Base-by-base conservation (phyloP, 2,329 filamentous ascomycete genomes). In the Chaetothyriales sp. region DNA sequence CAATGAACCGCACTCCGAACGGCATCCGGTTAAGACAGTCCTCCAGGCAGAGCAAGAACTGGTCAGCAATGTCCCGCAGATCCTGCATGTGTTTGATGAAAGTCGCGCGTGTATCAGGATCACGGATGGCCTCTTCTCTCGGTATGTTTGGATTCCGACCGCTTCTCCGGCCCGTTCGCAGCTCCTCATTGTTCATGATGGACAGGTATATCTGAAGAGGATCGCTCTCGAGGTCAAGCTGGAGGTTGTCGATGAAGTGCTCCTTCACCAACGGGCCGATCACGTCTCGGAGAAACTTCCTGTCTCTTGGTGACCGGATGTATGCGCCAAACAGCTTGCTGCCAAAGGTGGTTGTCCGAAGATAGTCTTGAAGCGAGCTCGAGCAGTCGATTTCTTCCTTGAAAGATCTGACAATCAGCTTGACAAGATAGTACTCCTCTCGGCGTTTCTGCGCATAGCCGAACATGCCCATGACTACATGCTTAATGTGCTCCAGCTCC, bases 171-270 rank as follows among this genome's bases (percentile, higher is more conserved):
- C 92, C 92, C 0, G 92, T 98, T 18, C 87, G 82, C 20, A 98
- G 79, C 68, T 98, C 92, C 66, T 96, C 90, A 61, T 98, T 95
- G 70, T 93, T 96, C 69, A 98, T 93, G 12, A 87, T 83, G 4
- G 88, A 92, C 43, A 86, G 80, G 68, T 98, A 96, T 51, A 98
- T 98, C 60, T 96, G 90, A 73, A 96, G 83, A 0, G 92, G 92
- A 63, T 98, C 92, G 64, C 90, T 95, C 68, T 98, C 92, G 22
- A 98, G 74, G 64, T 98, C 90, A 32, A 98, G 73, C 4, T 83
- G 83, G 10, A 88, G 82, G 59, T 95, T 92, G 50, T 95, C 92
- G 50, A 96, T 82, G 61, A 98, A 88, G 63, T 92, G 90, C 63
- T 94, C 86, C 55, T 85, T 84, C 59, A 98, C 84, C 46, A 98